Evolutionary conservation across 2,329 filamentous ascomycete genomes (phyloP).

Genomic region (Keithomyces neogunnii): DNA sequence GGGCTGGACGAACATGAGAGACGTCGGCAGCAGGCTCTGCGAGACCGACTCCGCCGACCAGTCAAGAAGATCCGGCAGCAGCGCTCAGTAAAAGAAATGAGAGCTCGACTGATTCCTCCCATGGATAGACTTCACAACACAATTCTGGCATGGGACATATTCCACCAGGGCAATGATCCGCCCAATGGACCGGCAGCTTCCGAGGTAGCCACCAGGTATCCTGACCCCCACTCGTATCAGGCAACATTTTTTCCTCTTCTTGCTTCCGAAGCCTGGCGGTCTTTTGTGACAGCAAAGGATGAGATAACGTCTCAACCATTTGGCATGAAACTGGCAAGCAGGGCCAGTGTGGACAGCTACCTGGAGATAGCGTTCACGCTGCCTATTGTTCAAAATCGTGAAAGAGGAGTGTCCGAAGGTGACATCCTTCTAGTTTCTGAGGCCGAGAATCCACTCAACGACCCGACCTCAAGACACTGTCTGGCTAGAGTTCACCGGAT

Average conservation of each 20-base stretch:
- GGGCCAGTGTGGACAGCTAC: constrained; percentile 86
- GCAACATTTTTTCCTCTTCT: constrained; percentile 84
- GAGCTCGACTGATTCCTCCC: constrained; percentile 82
- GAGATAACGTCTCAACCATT: constrained; percentile 75
- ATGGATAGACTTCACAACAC: constrained; percentile 77
- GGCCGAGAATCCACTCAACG: constrained; percentile 58
- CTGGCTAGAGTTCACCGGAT: constrained; percentile 76
- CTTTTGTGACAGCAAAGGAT: constrained; percentile 82
- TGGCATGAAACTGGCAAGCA: constrained; percentile 78
- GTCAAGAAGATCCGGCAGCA: constrained; percentile 76
- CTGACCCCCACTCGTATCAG: constrained; percentile 71
- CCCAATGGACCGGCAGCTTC: constrained; percentile 67
- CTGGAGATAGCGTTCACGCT: constrained; percentile 85
- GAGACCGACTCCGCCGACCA: constrained; percentile 55
- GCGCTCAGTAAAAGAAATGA: constrained; percentile 85
- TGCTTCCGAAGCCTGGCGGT: constrained; percentile 90
- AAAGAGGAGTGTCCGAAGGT: constrained; percentile 68
- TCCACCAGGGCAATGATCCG: constrained; percentile 79
- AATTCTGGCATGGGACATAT: constrained; percentile 92
- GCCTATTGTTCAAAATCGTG: constrained; percentile 59
- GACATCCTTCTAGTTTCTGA: constrained; percentile 84
- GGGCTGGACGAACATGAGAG: constrained; percentile 38
- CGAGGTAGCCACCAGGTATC: constrained; percentile 69
- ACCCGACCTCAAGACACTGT: constrained; percentile 64
- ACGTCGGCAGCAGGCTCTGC: constrained; percentile 37